These are phyloP conservation scores for Hirsutella minnesotensis DNA, from an alignment of 2,329 filamentous ascomycete genomes.

Conservation along the genomic window DNA sequence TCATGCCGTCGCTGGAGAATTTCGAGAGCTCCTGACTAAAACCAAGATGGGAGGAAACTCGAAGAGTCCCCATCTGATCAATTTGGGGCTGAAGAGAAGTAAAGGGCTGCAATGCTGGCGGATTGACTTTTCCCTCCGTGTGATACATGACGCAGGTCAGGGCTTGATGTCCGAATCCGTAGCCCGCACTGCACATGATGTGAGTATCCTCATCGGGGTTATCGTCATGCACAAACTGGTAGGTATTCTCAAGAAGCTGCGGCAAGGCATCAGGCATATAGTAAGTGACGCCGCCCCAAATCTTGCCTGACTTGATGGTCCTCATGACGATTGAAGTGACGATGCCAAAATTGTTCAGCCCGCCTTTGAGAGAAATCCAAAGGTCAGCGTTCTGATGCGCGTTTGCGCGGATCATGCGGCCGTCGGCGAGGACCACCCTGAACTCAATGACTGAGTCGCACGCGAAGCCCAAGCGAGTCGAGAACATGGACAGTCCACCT, in stretches of 20 bases:
- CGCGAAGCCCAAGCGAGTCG: constrained; percentile 17
- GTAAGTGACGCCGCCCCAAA: constrained; percentile 3
- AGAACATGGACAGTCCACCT: background rate
- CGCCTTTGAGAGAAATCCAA: constrained; percentile 31
- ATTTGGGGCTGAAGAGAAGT: background rate
- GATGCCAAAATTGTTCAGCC: constrained; percentile 29
- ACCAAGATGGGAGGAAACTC: too few relatives aligned
- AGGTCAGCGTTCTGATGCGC: constrained; percentile 22
- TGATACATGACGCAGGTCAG: background rate
- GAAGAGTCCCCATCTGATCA: too few relatives aligned
- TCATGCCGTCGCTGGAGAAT: too few relatives aligned
- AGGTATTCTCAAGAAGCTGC: background rate
- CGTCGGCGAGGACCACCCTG: constrained; percentile 27
- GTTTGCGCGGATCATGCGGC: constrained; percentile 25
- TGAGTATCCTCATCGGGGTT: background rate
- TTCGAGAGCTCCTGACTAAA: too few relatives aligned
- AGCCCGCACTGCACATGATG: background rate
- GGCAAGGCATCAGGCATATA: background rate
- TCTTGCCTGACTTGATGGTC: constrained; percentile 6
- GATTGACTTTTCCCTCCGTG: background rate
- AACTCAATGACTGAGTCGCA: constrained; percentile 24
- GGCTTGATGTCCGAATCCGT: too few relatives aligned
- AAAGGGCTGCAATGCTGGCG: background rate
- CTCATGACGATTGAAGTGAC: constrained; percentile 9
- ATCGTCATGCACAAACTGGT: background rate